phyloP scores from a whole-genome alignment of 768 basidiomycete genomes.

The Galerina sulciceps region DNA sequence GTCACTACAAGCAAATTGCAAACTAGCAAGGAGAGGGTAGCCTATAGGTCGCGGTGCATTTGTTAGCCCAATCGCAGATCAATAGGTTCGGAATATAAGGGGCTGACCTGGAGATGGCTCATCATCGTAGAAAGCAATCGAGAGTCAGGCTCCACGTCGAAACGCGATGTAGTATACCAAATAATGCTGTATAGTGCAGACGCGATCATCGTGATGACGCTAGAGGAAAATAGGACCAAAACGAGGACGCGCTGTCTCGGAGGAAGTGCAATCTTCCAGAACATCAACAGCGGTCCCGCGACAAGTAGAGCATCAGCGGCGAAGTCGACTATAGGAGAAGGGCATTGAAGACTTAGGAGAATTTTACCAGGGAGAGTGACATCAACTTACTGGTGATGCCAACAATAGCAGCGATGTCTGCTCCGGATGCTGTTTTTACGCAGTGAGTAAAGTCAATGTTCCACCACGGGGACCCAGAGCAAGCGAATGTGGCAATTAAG shows the following conservation, averaged over 20 bases:
- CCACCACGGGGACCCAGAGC: slow-evolving; percentile 10
- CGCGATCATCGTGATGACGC: slow-evolving; percentile 22
- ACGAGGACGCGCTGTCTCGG: slow-evolving; percentile 24
- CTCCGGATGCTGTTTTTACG: not conserved
- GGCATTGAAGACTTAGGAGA: not conserved
- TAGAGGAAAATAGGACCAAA: slow-evolving; percentile 27
- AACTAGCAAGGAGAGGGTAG: slow-evolving; percentile 2
- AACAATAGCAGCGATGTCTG: slow-evolving; percentile 1
- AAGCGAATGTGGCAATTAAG: slow-evolving; percentile 10
- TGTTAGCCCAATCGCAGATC: not conserved
- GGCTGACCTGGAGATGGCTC: slow-evolving; percentile 7
- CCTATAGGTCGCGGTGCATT: not conserved
- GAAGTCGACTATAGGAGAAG: slow-evolving; percentile 25
- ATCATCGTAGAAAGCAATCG: slow-evolving; percentile 7
- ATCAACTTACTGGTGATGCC: not conserved
- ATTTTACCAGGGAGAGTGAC: too few relatives aligned
- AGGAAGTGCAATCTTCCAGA: slow-evolving; percentile 28
- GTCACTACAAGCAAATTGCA: slow-evolving; percentile 7
- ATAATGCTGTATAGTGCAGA: slow-evolving; percentile 2
- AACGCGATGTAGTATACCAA: slow-evolving; percentile 1
- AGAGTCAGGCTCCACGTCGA: slow-evolving; percentile 7
- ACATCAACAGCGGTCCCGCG: slow-evolving; percentile 25
- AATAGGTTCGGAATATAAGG: not conserved
- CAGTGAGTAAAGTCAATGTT: slow-evolving; percentile 1
- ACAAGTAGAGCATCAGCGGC: slow-evolving; percentile 28